Base-by-base conservation (phyloP, 139 green algal genomes). In the Diplosphaera chodatii region DNA sequence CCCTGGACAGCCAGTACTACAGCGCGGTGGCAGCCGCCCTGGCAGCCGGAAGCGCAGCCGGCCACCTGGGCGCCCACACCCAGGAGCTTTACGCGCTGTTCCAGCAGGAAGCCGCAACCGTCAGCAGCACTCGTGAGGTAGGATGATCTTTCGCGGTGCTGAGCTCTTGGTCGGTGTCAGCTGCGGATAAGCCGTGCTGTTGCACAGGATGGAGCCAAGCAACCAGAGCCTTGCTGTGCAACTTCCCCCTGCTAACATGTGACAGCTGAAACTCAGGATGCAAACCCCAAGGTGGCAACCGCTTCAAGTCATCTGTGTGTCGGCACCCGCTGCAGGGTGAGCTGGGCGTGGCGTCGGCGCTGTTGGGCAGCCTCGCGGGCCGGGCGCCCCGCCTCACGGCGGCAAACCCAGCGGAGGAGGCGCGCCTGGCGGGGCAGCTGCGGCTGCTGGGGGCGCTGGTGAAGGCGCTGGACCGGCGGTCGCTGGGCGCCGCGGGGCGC, bases 381-480 rank as follows among this genome's bases (percentile, higher is more conserved):
- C 4, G 59, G 59, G 65, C 84, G 63, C 55, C 68, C 3, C 41
- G 66, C 28, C 33, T 69, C 62, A 22, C 6, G 5, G 16, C 27
- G 0, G 16, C 30, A 20, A n/a, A 31, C 55, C 18, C 25, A 5
- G 23, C 66, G 1, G 27, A 63, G 34, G 75, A 74, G 41, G 32
- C 28, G 28, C 75, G 69, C 55, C 37, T 80, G 48, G 55, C 73
- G 69, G 71, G 67, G 27, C 74, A 72, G 74, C 62, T 75, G 66
- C 41, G 56, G 28, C 78, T 86, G 40, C 64, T 81, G 28, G 29
- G 48, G 25, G 41, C 55, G 71, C 76, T 84, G 41, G 27, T 73
- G 28, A 64, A 59, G 40, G 67, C 74, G 1, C 77, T 91, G 22
- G 79, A 91, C 63, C 71, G 66, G 28, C 76, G 75, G 22, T 65